Evolutionary conservation across 805 yeast species (phyloP).

Genomic region (Metschnikowia baotianmanensis): DNA sequence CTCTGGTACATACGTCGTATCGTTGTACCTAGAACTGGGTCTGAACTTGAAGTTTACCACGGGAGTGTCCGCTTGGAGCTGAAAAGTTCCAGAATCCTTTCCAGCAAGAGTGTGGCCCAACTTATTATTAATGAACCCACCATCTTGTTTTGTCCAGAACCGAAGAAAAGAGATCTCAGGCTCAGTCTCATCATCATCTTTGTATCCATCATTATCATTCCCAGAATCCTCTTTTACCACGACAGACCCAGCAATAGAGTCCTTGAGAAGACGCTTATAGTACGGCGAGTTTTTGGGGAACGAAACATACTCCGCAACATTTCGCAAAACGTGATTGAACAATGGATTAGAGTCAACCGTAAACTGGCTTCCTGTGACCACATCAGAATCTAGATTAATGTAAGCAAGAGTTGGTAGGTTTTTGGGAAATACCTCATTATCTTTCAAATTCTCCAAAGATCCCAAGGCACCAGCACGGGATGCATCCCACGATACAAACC

Average conservation of each 20-base stretch:
- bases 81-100: slow-evolving; percentile 32
- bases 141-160: slow-evolving; percentile 38
- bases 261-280: slow-evolving; percentile 20
- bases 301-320: slow-evolving; percentile 31
- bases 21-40: slow-evolving; percentile 28
- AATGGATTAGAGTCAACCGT: slow-evolving; percentile 35
- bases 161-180: slow-evolving; percentile 28
- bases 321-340: slow-evolving; percentile 30
- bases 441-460: slow-evolving; percentile 24
- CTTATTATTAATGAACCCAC: slow-evolving; percentile 28
- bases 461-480: slow-evolving; percentile 35
- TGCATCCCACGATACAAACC: slow-evolving; percentile 44
- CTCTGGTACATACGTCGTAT: slow-evolving; percentile 30
- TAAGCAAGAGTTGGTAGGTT: slow-evolving; percentile 32
- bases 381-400: slow-evolving; percentile 40
- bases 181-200: slow-evolving; percentile 17
- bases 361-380: slow-evolving; percentile 37
- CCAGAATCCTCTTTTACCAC: slow-evolving; percentile 10
- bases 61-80: slow-evolving; percentile 30
- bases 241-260: neutral
- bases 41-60: slow-evolving; percentile 33
- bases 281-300: slow-evolving; percentile 27
- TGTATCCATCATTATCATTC: slow-evolving; percentile 13
- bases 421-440: slow-evolving; percentile 18
- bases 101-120: slow-evolving; percentile 26